Base-by-base conservation (phyloP, 805 yeast genomes). In the Groenewaldozyma salmanticensis region DNA sequence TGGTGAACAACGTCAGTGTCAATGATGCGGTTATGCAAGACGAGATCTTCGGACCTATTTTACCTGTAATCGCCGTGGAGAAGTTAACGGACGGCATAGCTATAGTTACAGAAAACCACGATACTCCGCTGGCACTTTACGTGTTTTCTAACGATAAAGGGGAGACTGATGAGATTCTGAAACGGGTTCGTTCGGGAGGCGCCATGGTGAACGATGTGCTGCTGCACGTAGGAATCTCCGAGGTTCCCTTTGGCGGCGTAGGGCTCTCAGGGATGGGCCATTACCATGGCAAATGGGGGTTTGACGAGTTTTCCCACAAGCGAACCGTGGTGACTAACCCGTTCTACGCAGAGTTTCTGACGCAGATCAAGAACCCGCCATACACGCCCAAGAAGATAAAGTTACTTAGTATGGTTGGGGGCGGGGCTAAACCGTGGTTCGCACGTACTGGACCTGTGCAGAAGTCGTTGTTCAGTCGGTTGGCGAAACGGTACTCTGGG, bases 231-330 rank as follows among this genome's bases (percentile, higher is more conserved):
- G 88, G 76, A 1, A 68, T 81, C 40, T 44, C 68, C 4, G 68
- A 70, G 37, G 74, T 84, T 2, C 96, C 96, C 20, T 90, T 88
- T 61, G 97, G 97, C 27, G 97, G 97, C 19, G 64, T 88, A 42
- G 96, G 96, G 11, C 57, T 57, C 13, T 84, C 95, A 0, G 97
- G 97, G 1, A 65, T 67, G 43, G 96, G 96, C 7, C 63, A 71
- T 27, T 87, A 86, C 61, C 96, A 87, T 56, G 95, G 96, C 2
- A 62, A 61, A 46, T 68, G 63, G 56, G 80, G 87, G 5, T 70
- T 77, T 47, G 74, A 77, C 35, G 67, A 81, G n/a, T 88, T 88
- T 55, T 72, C 86, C 1, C 94, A 84, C 58, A 74, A 74, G 55
- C 72, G 94, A 52, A 72, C 87, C 0, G 66, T 78, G 2, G 56